Evolutionary conservation across 2,329 filamentous ascomycete species (phyloP).

Genomic region (Cytospora mali): DNA sequence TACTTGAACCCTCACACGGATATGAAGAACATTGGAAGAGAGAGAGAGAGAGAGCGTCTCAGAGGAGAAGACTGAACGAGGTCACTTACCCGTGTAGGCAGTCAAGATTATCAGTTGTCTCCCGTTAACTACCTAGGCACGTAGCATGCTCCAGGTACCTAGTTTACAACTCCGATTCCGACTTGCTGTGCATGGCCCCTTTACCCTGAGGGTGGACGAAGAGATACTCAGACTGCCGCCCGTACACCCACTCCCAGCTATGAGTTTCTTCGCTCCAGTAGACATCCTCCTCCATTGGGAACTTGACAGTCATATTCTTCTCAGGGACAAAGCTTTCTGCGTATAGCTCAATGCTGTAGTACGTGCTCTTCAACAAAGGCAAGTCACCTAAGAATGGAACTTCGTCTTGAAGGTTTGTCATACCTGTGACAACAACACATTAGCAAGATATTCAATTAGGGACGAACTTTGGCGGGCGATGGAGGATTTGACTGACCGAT

Average conservation of each 20-base stretch:
- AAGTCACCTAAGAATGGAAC: slow-evolving; percentile 51
- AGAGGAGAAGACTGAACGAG: no score
- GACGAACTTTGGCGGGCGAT: neutral
- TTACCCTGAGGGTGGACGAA: slow-evolving; percentile 34
- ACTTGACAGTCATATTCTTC: slow-evolving; percentile 46
- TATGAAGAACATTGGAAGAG: no score
- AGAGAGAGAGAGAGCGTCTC: no score
- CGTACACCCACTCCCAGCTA: slow-evolving; percentile 53
- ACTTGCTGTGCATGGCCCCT: neutral
- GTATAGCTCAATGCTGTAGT: slow-evolving; percentile 54
- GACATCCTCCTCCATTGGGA: slow-evolving; percentile 54
- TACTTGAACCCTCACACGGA: no score
- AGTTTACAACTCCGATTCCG: neutral
- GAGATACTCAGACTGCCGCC: slow-evolving; percentile 49
- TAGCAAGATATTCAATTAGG: neutral
- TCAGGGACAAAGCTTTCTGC: slow-evolving; percentile 52
- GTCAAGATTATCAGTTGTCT: no score
- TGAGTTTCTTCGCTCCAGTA: slow-evolving; percentile 45
- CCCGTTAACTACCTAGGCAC: neutral
- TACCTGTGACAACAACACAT: slow-evolving; percentile 38
- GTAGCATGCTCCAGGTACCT: neutral
- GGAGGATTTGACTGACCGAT: slow-evolving; percentile 42
- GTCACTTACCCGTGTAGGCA: no score
- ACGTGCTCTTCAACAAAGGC: slow-evolving; percentile 47
- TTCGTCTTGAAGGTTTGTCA: slow-evolving; percentile 53